These are phyloP conservation scores for Hypoxylon sp. DNA, from an alignment of 2,329 filamentous ascomycete species.

Conservation along the genomic window DNA sequence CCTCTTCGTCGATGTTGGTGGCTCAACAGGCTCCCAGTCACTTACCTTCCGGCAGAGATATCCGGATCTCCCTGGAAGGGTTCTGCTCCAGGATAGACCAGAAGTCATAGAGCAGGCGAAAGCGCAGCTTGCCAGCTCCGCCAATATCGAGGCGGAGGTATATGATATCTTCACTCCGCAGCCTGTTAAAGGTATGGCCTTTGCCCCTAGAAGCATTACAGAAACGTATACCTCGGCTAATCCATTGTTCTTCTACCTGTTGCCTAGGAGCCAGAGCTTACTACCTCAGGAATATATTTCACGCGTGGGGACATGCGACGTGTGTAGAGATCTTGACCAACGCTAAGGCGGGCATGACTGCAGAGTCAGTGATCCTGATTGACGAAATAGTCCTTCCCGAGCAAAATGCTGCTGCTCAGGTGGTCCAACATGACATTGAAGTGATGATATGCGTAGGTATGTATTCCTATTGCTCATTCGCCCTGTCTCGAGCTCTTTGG, in stretches of 20 bases:
- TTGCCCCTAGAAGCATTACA: too few relatives aligned
- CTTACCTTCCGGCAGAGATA: conserved; percentile 20
- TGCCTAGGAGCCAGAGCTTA: conserved; percentile 37
- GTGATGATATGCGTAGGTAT: conserved; percentile 4
- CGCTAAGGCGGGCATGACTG: conserved; percentile 34
- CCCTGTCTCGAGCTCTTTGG: too few relatives aligned
- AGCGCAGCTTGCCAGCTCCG: conserved; percentile 10
- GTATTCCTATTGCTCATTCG: neutral
- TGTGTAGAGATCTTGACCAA: conserved; percentile 32
- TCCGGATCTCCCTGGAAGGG: conserved; percentile 17
- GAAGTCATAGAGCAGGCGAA: conserved; percentile 9
- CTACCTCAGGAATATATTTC: conserved; percentile 41
- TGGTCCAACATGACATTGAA: neutral
- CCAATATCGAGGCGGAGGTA: conserved; percentile 10
- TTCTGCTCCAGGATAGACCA: conserved; percentile 25
- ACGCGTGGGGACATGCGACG: conserved; percentile 33
- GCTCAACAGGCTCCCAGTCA: conserved; percentile 12
- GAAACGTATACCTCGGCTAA: too few relatives aligned
- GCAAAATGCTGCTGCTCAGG: neutral
- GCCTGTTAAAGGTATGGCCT: conserved; percentile 27
- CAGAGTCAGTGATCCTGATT: conserved; percentile 35
- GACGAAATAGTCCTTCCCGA: conserved; percentile 39
- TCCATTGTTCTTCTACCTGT: neutral
- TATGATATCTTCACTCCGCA: conserved; percentile 31
- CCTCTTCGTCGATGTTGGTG: conserved; percentile 29